These are phyloP conservation scores for Penicillium longicatenatum DNA, from an alignment of 495 filamentous ascomycete genomes.

Conservation along the genomic window DNA sequence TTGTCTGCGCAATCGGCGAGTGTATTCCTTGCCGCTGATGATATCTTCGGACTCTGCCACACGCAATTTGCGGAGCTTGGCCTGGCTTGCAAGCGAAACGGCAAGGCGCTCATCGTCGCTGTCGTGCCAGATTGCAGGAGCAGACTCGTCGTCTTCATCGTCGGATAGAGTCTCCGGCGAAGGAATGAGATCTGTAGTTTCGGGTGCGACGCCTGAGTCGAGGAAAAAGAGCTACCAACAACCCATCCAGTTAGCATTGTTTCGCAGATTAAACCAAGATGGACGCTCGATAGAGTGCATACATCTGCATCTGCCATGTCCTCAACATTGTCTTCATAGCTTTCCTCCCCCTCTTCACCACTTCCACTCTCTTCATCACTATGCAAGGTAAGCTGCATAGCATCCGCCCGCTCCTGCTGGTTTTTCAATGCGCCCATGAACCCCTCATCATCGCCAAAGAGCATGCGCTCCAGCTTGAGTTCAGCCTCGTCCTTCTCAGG, in stretches of 20 bases:
- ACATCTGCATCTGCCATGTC: constrained; percentile 56
- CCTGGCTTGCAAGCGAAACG: constrained; percentile 74
- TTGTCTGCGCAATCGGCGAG: constrained; percentile 74
- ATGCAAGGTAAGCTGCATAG: constrained; percentile 34
- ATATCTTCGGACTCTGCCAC: constrained; percentile 79
- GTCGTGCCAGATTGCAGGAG: constrained; percentile 79
- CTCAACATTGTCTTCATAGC: constrained; percentile 42
- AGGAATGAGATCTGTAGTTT: constrained; percentile 44
- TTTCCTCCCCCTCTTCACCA: constrained; percentile 31
- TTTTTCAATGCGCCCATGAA: constrained; percentile 70
- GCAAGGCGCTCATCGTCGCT: constrained; percentile 90
- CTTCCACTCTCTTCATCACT: constrained; percentile 38
- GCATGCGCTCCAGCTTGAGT: constrained; percentile 77
- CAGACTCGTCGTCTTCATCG: constrained; percentile 38
- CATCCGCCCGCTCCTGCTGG: constrained; percentile 35
- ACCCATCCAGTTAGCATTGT: background rate
- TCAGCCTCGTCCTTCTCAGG: constrained; percentile 78
- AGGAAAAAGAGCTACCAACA: constrained; percentile 66
- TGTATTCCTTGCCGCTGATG: constrained; percentile 83
- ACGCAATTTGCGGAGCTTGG: constrained; percentile 78
- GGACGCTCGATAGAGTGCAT: constrained; percentile 5
- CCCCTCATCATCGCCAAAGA: constrained; percentile 81
- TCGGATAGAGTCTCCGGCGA: constrained; percentile 35
- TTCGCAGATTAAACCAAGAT: background rate
- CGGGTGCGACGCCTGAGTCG: constrained; percentile 58